Evolutionary conservation across 495 filamentous ascomycete genomes (phyloP), one percentile per base, ranked within the genome.

Genomic region (Lineolata rhizophorae): DNA sequence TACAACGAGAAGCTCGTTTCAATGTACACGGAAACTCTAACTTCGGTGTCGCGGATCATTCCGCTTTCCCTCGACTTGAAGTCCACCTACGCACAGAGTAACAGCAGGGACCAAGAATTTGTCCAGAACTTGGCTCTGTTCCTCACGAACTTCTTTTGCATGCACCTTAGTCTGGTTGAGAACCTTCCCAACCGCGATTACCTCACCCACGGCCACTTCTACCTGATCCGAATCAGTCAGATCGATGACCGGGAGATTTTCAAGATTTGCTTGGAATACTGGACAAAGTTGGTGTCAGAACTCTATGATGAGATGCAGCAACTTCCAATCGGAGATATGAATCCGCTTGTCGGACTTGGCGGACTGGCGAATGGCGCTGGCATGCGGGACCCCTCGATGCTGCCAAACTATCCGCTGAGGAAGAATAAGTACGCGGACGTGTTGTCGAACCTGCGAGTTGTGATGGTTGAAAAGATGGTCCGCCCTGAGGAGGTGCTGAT

Each of bases 381-480:
- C 18, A 85, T 85, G 0, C 72, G 79, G 22, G 76, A 92, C 52
- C 85, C 87, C 1, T 67, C 55, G 24, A 58, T 84, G 8, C 61
- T 95, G 30, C 69, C 65, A 39, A 85, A 77, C 50, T 90, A 84
- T 45, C 83, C 90, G 14, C 62, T 99, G 15, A 70, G 90, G 20
- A 95, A 95, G 58, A 85, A 99, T 60, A 92, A 92, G 53, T 99
- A 95, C 49, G 72, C 72, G 38, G 81, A 91, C 43, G 75, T 99
- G 10, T 58, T 99, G 13, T 82, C 84, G 5, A 93, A 92, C 48
- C 62, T 99, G 29, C 73, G 87, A 35, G 74, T 80, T 25, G 87
- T 99, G 26, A 99, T 99, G 87, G 94, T 99, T 40, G 87, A 99
- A 59, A 91, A 93, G 56, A 95, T 99, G 87, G 87, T 95, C 18